phyloP scores from a whole-genome alignment of 768 basidiomycete species.

The Steccherinum ochraceum region DNA sequence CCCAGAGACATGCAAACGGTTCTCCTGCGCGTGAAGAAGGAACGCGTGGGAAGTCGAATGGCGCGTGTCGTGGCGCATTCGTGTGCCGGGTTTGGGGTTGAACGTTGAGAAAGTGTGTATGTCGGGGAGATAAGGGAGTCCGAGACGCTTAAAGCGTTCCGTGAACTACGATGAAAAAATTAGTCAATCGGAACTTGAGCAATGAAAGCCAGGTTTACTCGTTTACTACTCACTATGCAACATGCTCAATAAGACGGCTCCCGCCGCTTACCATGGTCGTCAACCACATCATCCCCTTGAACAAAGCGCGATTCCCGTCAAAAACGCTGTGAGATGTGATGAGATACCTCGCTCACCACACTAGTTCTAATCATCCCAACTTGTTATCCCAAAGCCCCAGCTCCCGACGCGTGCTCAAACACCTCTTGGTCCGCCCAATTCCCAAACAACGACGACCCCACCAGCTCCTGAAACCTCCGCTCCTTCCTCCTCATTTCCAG shows the following conservation, averaged over 20 bases:
- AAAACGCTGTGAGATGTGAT: not conserved
- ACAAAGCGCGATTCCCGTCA: too few species aligned
- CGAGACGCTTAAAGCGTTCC: constrained; percentile 13
- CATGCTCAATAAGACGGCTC: constrained; percentile 2
- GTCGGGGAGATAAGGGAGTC: constrained; percentile 16
- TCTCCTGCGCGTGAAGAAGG: constrained; percentile 9
- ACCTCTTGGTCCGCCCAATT: constrained; percentile 23
- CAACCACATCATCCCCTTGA: not conserved
- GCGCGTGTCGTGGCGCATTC: constrained; percentile 11
- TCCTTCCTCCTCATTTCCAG: constrained; percentile 18
- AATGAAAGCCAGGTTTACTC: not conserved
- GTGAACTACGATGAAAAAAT: constrained; percentile 1
- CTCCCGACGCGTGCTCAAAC: not conserved
- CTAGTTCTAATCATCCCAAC: too few species aligned
- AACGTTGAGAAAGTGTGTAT: constrained; percentile 16
- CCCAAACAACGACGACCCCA: constrained; percentile 27
- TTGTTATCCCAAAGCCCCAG: constrained; percentile 7
- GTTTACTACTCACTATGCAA: not conserved
- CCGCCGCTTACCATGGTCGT: not conserved
- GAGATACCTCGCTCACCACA: not conserved
- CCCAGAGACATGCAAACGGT: not conserved
- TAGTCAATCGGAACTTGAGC: not conserved
- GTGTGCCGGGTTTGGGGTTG: too few species aligned
- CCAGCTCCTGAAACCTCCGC: constrained; percentile 29
- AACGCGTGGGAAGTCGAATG: constrained; percentile 18